A percentile compares a stretch with the other conserved stretches of the same genome.
Conservation (phyloP, 495 filamentous ascomycete genomes). For the Talaromyces wortmannii region DNA sequence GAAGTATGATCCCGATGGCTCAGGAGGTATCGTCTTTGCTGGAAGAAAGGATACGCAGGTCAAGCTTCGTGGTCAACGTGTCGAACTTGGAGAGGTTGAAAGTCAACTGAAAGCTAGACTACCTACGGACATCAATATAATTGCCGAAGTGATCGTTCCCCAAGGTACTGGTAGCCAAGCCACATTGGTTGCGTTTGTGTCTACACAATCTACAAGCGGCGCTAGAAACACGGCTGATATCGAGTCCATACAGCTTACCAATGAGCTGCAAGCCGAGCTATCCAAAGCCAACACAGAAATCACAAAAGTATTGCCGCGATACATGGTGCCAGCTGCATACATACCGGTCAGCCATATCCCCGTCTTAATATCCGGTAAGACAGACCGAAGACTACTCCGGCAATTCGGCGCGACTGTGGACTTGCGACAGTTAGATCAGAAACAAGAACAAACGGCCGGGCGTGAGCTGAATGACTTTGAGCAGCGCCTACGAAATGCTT, state of each 20-base stretch:
- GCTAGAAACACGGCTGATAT: conserved; percentile 11
- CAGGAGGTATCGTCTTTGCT: conserved; percentile 43
- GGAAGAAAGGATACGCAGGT: too few relatives aligned
- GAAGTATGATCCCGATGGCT: conserved; percentile 45
- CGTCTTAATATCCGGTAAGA: conserved; percentile 35
- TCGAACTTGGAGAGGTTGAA: conserved; percentile 53
- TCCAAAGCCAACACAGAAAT: conserved; percentile 20
- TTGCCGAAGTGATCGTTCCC: conserved; percentile 31
- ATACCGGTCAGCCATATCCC: conserved; percentile 33
- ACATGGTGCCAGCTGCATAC: conserved; percentile 40
- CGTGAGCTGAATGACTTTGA: conserved; percentile 29
- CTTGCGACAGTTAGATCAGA: conserved; percentile 21
- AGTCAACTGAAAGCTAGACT: conserved; percentile 26
- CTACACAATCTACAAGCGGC: conserved; percentile 17
- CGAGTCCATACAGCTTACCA: conserved; percentile 7
- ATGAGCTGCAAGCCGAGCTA: conserved; percentile 12
- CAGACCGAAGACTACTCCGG: conserved; percentile 31
- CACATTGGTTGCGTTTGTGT: conserved; percentile 30
- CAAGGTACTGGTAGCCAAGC: conserved; percentile 21
- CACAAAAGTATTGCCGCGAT: conserved; percentile 26
- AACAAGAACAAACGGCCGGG: neutral
- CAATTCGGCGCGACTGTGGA: conserved; percentile 24
- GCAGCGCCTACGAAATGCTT: conserved; percentile 28
- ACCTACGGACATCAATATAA: conserved; percentile 22
- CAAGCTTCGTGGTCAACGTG: conserved; percentile 53